These are phyloP conservation scores for Trichophyton simii DNA, from an alignment of 2,329 filamentous ascomycete genomes.

Conservation along the genomic window DNA sequence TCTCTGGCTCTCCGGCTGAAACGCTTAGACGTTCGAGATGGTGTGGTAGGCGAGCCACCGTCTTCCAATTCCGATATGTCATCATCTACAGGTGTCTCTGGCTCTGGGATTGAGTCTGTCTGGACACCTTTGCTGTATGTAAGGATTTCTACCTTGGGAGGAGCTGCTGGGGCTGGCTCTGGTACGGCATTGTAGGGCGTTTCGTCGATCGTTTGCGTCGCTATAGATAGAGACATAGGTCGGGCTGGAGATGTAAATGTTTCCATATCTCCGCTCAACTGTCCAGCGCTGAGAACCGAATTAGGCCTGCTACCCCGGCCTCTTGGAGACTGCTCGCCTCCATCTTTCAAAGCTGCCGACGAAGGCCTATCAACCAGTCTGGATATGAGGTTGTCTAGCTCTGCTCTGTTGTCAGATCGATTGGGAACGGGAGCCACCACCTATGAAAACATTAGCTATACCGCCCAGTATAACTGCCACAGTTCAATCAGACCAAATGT, in stretches of 20 bases:
- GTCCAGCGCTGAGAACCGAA: slow-evolving; percentile 70
- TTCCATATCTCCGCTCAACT: slow-evolving; percentile 59
- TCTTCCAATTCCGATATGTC: slow-evolving; percentile 50
- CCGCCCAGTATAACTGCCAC: background rate
- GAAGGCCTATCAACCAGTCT: slow-evolving; percentile 65
- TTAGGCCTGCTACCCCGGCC: slow-evolving; percentile 60
- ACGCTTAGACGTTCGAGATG: slow-evolving; percentile 51
- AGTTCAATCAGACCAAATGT: background rate
- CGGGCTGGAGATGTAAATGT: slow-evolving; percentile 26
- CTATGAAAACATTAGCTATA: slow-evolving; percentile 4
- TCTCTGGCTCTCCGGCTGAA: slow-evolving; percentile 67
- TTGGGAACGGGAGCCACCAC: slow-evolving; percentile 47
- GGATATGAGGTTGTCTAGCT: slow-evolving; percentile 74
- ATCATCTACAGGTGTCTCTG: slow-evolving; percentile 41
- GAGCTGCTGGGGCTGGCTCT: slow-evolving; percentile 66
- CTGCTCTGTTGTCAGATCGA: slow-evolving; percentile 52
- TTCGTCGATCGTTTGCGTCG: slow-evolving; percentile 54
- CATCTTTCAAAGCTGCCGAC: slow-evolving; percentile 51
- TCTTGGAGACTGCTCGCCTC: slow-evolving; percentile 33
- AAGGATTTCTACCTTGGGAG: slow-evolving; percentile 56
- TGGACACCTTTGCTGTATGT: slow-evolving; percentile 97
- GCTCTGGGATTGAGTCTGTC: slow-evolving; percentile 58
- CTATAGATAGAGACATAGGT: slow-evolving; percentile 34
- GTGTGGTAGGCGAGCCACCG: slow-evolving; percentile 43
- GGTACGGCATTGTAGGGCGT: slow-evolving; percentile 65